Percentiles rank a stretch among this genome's conserved stretches.
These are phyloP conservation scores for Thalassiosira livingstoniorum DNA, from an alignment of 352 stramenopile species.

Conservation along the genomic window DNA sequence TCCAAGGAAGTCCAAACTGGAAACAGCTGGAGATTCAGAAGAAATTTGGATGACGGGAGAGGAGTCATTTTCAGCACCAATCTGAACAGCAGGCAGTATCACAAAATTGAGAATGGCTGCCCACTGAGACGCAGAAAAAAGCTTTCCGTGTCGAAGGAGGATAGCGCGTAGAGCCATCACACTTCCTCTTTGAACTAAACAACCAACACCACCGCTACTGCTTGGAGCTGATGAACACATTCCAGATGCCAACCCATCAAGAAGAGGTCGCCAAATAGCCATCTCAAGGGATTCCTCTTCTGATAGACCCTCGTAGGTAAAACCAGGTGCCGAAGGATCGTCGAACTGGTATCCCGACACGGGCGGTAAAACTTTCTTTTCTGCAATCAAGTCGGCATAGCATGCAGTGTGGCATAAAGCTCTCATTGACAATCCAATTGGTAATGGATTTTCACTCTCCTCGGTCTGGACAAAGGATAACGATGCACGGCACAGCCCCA, in stretches of 20 bases:
- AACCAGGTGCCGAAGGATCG: constrained; percentile 64
- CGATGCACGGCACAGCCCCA: constrained; percentile 79
- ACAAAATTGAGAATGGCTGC: constrained; percentile 73
- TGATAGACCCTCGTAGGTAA: constrained; percentile 79
- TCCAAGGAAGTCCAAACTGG: constrained; percentile 83
- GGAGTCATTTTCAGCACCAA: constrained; percentile 75
- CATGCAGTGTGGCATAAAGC: constrained; percentile 85
- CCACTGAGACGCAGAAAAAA: constrained; percentile 81
- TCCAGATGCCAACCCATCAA: constrained; percentile 82
- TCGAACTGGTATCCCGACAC: constrained; percentile 71
- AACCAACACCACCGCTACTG: constrained; percentile 78
- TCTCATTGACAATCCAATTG: constrained; percentile 84
- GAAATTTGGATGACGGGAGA: constrained; percentile 76
- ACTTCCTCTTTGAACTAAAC: constrained; percentile 83
- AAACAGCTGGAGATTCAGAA: constrained; percentile 83
- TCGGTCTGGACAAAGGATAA: constrained; percentile 81
- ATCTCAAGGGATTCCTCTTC: constrained; percentile 82
- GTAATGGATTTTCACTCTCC: constrained; percentile 63
- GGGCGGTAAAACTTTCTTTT: constrained; percentile 77
- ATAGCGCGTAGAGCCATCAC: constrained; percentile 83
- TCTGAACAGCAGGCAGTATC: constrained; percentile 80
- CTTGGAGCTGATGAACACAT: constrained; percentile 69
- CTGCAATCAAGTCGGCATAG: constrained; percentile 85
- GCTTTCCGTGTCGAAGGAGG: constrained; percentile 76
- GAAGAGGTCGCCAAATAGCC: constrained; percentile 82